A percentile compares a stretch with the other conserved stretches of the same genome.
Conservation (phyloP, 2,329 filamentous ascomycete genomes). For the Moelleriella libera region DNA sequence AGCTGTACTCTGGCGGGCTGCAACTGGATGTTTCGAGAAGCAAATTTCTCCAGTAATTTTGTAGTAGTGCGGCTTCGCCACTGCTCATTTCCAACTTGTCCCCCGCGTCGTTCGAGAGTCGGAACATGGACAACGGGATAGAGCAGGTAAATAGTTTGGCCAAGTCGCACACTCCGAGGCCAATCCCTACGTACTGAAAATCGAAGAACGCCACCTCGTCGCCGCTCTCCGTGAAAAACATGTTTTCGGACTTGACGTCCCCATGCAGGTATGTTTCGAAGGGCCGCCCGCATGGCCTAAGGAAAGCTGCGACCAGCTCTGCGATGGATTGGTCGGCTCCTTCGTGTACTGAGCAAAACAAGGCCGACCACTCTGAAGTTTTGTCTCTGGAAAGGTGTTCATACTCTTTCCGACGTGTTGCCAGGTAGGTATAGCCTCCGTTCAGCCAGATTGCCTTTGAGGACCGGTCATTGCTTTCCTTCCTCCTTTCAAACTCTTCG, state of each 20-base stretch:
- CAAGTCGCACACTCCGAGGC: constrained; percentile 50
- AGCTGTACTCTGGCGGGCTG: constrained; percentile 27
- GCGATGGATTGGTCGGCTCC: constrained; percentile 23
- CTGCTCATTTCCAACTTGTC: constrained; percentile 31
- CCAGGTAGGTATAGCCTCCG: constrained; percentile 55
- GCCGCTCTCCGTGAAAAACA: constrained; percentile 39
- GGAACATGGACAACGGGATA: constrained; percentile 39
- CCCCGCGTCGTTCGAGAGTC: constrained; percentile 15
- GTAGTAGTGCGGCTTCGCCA: constrained; percentile 36
- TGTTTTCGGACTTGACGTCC: constrained; percentile 56
- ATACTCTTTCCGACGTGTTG: constrained; percentile 46
- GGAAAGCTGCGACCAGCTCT: constrained; percentile 35
- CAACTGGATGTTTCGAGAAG: constrained; percentile 5
- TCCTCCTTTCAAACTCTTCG: constrained; percentile 27
- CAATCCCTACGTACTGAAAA: constrained; percentile 54
- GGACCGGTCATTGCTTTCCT: constrained; percentile 4
- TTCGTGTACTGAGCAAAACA: constrained; percentile 25
- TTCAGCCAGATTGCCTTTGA: constrained; percentile 40
- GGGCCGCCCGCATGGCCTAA: constrained; percentile 28
- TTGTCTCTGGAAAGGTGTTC: constrained; percentile 26
- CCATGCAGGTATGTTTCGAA: constrained; percentile 50
- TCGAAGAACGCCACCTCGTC: constrained; percentile 49
- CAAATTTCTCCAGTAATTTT: constrained; percentile 29
- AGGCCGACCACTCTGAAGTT: constrained; percentile 38
- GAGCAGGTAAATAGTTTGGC: constrained; percentile 56